A percentile compares a stretch with the other conserved stretches of the same genome.
These are phyloP conservation scores for Psilocybe sp. DNA, from an alignment of 768 basidiomycete species.

Conservation along the genomic window DNA sequence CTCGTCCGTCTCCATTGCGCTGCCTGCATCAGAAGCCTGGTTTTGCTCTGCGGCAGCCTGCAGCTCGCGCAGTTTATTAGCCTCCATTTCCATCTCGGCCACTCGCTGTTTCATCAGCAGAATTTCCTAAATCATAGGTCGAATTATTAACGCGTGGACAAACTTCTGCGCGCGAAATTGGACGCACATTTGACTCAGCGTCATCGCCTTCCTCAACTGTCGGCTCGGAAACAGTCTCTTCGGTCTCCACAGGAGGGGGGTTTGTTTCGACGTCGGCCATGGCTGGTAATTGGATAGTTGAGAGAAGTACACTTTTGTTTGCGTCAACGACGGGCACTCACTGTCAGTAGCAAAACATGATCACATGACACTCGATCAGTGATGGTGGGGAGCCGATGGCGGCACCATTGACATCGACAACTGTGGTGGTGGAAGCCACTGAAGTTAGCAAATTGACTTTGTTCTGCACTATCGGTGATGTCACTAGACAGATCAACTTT, in stretches of 20 bases:
- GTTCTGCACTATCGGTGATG: too few species aligned
- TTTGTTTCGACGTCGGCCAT: constrained; percentile 56
- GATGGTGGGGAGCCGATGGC: too few species aligned
- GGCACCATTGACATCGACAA: too few species aligned
- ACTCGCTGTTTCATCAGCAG: constrained; percentile 89
- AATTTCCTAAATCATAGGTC: constrained; percentile 61
- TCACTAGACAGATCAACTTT: too few species aligned
- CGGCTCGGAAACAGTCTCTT: constrained; percentile 28
- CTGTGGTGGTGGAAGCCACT: too few species aligned
- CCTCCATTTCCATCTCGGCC: constrained; percentile 91
- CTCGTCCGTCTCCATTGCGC: constrained; percentile 77
- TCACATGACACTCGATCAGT: constrained; percentile 15
- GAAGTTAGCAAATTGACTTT: too few species aligned
- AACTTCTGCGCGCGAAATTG: constrained; percentile 1
- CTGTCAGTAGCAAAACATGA: constrained; percentile 12
- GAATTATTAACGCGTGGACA: constrained; percentile 11
- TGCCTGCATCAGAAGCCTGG: constrained; percentile 43
- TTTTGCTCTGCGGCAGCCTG: constrained; percentile 72
- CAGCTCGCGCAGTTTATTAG: constrained; percentile 81
- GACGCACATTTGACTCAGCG: constrained; percentile 55
- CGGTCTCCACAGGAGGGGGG: constrained; percentile 28
- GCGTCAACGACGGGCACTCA: neutral
- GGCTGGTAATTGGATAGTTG: constrained; percentile 10
- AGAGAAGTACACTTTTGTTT: constrained; percentile 15
- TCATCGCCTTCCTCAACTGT: constrained; percentile 61